Base-by-base conservation (phyloP, 768 basidiomycete species). In the Leucogyrophana mollusca region DNA sequence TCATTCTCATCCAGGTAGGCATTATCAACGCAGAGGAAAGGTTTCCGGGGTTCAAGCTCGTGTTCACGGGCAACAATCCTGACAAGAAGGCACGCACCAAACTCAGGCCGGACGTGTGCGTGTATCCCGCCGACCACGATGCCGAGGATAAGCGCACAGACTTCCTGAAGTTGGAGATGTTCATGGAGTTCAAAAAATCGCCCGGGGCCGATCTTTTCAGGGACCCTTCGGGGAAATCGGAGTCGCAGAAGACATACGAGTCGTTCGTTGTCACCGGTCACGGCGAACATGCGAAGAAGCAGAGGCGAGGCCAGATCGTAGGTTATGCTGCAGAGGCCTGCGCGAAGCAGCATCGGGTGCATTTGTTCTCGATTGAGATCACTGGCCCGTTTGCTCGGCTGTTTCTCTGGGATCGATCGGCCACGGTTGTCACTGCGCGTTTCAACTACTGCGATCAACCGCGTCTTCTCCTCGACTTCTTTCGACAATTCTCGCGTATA, bases 151-250 rank as follows among this genome's bases (percentile, higher is more conserved):
- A 30, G 13, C 27, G 7, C 6, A 30, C 27, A 13, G 18, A 51
- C 27, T 16, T 34, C 18, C 38, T 41, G 6, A 25, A 20, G 6
- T 22, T 47, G 3, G 46, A 51, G 8, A 24, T 51, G 18, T 37
- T 41, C n/a, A 34, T 51, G 14, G 50, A 51, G 24, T 47, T 51
- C 41, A 51, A 51, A 17, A 38, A 35, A 35, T 20, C 32, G 13
- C 23, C 27, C 14, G 17, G 24, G 4, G 18, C 46, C 8, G 37
- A 51, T 21, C 24, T 36, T 16, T 49, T 49, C 41, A 11, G 10
- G 16, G n/a, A 10, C 1, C 14, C n/a, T 9, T 36, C 47, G n/a
- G n/a, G n/a, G n/a, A n/a, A n/a, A n/a, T n/a, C n/a, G n/a, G n/a
- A n/a, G 17, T 17, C 34, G 23, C 40, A 25, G 22, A n/a, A n/a